Evolutionary conservation across 495 filamentous ascomycete genomes (phyloP).

Genomic region (Hyaloscypha variabilis): DNA sequence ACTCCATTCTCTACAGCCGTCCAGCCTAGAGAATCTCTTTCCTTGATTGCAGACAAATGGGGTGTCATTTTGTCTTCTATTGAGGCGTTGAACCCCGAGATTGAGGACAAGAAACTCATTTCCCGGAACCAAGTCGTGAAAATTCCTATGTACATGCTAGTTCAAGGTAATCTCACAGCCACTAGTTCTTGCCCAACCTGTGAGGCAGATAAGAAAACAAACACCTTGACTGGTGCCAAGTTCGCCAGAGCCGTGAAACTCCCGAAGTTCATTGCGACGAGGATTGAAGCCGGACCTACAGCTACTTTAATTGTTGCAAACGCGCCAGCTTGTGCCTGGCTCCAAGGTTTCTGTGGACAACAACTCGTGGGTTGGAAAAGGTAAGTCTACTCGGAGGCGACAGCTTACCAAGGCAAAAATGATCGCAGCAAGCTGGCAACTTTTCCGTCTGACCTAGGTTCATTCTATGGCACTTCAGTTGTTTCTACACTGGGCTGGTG

Average conservation of each 20-base stretch:
- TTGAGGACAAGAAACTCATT: slow-evolving; percentile 4
- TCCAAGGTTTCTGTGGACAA: neutral
- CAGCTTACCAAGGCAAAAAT: neutral
- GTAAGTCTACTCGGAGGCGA: neutral
- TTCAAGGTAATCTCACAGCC: neutral
- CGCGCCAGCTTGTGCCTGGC: neutral
- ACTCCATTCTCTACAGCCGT: slow-evolving; percentile 2
- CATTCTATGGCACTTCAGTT: neutral
- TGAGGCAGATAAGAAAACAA: neutral
- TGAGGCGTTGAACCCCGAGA: neutral
- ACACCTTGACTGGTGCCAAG: neutral
- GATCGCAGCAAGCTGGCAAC: neutral
- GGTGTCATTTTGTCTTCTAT: neutral
- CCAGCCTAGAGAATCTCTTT: neutral
- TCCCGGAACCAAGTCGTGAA: slow-evolving; percentile 13
- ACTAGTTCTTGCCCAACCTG: neutral
- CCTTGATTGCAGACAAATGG: neutral
- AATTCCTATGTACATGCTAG: neutral
- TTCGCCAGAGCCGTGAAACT: neutral
- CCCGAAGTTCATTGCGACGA: neutral
- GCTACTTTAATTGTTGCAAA: neutral
- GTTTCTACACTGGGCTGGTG: neutral
- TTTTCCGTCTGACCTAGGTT: neutral
- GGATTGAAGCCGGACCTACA: slow-evolving; percentile 8
- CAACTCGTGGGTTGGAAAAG: slow-evolving; percentile 38